Conservation (phyloP, 177 flowering plant genomes). For the Telopea speciosissima region DNA sequence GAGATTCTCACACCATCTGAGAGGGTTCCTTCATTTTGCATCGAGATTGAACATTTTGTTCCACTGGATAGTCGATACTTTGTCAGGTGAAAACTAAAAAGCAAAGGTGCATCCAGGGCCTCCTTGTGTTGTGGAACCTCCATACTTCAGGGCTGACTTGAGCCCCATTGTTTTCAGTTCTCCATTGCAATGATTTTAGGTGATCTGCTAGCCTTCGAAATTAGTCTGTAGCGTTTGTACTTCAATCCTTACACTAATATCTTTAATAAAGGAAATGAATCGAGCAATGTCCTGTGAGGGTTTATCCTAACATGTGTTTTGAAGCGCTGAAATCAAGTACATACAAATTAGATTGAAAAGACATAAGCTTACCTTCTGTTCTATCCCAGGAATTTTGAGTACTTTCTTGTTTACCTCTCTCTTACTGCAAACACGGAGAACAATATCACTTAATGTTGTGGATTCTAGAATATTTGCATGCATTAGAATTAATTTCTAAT, state of each 20-base stretch:
- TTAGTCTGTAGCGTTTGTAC: background rate
- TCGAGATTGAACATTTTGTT: too few relatives aligned
- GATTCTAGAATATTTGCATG: conserved; percentile 2
- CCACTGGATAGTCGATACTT: too few relatives aligned
- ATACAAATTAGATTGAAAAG: background rate
- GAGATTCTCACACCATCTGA: background rate
- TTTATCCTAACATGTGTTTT: too few relatives aligned
- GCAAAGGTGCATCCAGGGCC: background rate
- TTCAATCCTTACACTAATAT: too few relatives aligned
- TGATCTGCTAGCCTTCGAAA: background rate
- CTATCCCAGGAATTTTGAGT: conserved; percentile 90
- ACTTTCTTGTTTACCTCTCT: conserved; percentile 96
- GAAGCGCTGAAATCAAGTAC: background rate
- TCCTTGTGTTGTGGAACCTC: background rate
- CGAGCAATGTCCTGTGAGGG: too few relatives aligned
- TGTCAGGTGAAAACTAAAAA: background rate
- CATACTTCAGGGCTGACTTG: background rate
- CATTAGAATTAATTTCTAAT: background rate
- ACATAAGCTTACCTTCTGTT: conserved; percentile 62
- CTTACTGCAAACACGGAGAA: conserved; percentile 53
- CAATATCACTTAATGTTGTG: background rate
- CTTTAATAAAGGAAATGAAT: too few relatives aligned
- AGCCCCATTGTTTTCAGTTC: background rate
- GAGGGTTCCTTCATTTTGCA: background rate
- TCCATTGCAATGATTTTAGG: background rate